Percentiles rank a stretch among this genome's conserved stretches.
These are phyloP conservation scores for Sugiyamaella boreocaroliniensis DNA, from an alignment of 805 yeast genomes.

Conservation along the genomic window DNA sequence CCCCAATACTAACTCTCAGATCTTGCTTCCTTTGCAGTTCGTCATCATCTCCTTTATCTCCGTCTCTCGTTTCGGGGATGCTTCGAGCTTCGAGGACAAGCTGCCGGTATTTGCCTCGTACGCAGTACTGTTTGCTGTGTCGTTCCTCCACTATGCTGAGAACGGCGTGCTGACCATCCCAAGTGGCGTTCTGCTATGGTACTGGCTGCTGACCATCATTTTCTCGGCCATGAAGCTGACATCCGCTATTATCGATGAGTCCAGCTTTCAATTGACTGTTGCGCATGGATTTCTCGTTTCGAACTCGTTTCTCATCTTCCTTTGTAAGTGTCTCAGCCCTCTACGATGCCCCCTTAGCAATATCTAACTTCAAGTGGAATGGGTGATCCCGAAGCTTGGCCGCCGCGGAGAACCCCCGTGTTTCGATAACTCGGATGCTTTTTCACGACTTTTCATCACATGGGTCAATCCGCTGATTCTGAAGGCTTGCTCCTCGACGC, in stretches of 20 bases:
- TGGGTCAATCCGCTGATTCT: slow-evolving; percentile 10
- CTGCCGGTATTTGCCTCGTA: background rate
- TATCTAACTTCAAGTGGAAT: background rate
- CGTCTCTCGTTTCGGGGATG: background rate
- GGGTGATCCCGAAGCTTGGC: background rate
- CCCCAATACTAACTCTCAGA: no score
- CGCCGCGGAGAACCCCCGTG: slow-evolving; percentile 1
- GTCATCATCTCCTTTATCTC: background rate
- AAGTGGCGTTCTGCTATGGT: slow-evolving; percentile 5
- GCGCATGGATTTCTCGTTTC: background rate
- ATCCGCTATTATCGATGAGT: background rate
- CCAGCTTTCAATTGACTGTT: no score
- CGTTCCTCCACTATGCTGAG: slow-evolving; percentile 4
- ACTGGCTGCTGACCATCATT: slow-evolving; percentile 5
- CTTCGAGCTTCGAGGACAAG: background rate
- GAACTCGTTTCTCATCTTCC: slow-evolving; percentile 1
- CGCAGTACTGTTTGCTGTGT: slow-evolving; percentile 4
- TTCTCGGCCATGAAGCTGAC: background rate
- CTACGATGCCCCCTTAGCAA: background rate
- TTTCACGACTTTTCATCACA: slow-evolving; percentile 7
- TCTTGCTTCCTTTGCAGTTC: background rate
- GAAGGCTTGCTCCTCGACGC: slow-evolving; percentile 1
- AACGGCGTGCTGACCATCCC: slow-evolving; percentile 4
- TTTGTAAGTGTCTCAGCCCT: background rate
- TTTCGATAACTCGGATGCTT: slow-evolving; percentile 12